Conservation (phyloP, 164 flowering plant genomes). For the Magnolia officinalis region DNA sequence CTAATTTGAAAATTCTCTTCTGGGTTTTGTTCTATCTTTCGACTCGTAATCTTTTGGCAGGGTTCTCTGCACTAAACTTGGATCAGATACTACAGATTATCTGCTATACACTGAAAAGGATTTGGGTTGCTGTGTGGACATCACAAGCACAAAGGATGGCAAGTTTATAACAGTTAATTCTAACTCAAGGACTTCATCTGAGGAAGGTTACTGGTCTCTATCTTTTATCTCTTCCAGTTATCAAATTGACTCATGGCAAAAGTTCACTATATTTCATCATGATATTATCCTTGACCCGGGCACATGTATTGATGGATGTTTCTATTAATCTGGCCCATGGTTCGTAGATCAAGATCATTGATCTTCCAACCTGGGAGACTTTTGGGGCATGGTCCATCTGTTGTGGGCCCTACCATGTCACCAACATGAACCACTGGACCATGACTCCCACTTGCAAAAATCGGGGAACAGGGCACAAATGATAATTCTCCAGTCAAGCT, state of each 20-base stretch:
- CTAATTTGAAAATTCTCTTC: not conserved
- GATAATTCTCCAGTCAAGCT: no score
- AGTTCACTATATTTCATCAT: no score
- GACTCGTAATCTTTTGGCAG: conserved; percentile 35
- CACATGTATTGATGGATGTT: no score
- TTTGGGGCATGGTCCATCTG: no score
- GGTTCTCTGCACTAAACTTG: conserved; percentile 55
- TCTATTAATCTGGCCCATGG: not conserved
- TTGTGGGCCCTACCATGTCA: no score
- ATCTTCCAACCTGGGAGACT: not conserved
- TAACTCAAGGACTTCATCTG: conserved; percentile 93
- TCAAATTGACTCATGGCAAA: not conserved
- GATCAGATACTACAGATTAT: conserved; percentile 35
- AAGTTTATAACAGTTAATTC: conserved; percentile 88
- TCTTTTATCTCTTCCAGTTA: conserved; percentile 5
- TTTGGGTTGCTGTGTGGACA: conserved; percentile 75
- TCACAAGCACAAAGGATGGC: conserved; percentile 91
- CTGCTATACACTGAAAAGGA: conserved; percentile 61
- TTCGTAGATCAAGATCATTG: not conserved
- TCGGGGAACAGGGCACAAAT: no score
- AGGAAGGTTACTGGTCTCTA: conserved; percentile 59
- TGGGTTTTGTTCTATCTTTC: not conserved
- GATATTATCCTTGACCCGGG: no score
- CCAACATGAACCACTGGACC: no score
- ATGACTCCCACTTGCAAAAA: no score